Percentiles rank a stretch among this genome's conserved stretches.
These are phyloP conservation scores for Forsythia viridissima DNA, from an alignment of 257 asterid species.

Conservation along the genomic window DNA sequence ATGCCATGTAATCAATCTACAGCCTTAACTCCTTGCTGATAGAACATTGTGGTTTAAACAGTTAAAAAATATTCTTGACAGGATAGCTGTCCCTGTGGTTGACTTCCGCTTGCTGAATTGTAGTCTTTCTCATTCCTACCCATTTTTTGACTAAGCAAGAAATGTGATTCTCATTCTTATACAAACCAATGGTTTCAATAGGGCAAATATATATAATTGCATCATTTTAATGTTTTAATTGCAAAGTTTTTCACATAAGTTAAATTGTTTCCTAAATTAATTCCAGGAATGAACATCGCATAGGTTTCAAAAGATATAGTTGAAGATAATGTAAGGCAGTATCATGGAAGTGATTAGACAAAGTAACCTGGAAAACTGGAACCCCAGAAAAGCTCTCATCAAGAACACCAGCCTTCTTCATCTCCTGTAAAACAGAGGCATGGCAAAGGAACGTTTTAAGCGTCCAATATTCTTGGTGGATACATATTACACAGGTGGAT, in stretches of 20 bases:
- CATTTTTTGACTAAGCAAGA: background rate
- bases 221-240: background rate
- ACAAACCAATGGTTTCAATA: background rate
- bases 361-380: slow-evolving; percentile 88
- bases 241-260: background rate
- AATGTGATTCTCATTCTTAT: background rate
- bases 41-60: background rate
- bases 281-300: background rate
- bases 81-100: background rate
- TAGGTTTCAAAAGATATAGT: slow-evolving; percentile 13
- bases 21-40: background rate
- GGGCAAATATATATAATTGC: background rate
- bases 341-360: background rate
- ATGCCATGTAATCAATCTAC: background rate
- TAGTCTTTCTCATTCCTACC: background rate
- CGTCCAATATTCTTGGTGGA: background rate
- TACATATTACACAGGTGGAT: background rate
- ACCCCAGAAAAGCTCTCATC: slow-evolving; percentile 77
- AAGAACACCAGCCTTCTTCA: slow-evolving; percentile 47
- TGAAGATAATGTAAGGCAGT: background rate
- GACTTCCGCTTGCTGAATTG: background rate
- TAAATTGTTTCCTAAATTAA: background rate
- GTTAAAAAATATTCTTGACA: background rate
- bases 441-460: slow-evolving; percentile 10
- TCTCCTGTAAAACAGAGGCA: slow-evolving; percentile 49